Percentiles rank a stretch among this genome's conserved stretches.
Conservation (phyloP, 345 rosid genomes). For the Pelargonium nanum region DNA sequence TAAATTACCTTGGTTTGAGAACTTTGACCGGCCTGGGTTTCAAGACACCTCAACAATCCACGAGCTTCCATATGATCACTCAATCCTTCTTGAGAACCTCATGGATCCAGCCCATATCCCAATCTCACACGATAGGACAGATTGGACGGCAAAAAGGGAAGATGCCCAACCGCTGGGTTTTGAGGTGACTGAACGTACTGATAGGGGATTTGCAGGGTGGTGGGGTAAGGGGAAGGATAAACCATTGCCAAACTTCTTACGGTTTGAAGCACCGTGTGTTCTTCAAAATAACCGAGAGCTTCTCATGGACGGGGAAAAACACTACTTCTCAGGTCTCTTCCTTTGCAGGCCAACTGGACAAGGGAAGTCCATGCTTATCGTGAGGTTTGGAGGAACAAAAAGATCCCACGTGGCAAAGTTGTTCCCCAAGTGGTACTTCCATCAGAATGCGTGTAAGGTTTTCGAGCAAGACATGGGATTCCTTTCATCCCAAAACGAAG, state of each 20-base stretch:
- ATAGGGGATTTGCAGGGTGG: slow-evolving; percentile 79
- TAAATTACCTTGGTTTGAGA: slow-evolving; percentile 87
- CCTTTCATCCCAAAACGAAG: slow-evolving; percentile 77
- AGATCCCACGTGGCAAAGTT: slow-evolving; percentile 35
- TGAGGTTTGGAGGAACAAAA: slow-evolving; percentile 67
- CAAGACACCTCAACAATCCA: slow-evolving; percentile 62
- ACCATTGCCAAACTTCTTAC: slow-evolving; percentile 34
- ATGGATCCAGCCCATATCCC: slow-evolving; percentile 98
- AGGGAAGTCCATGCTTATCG: slow-evolving; percentile 93
- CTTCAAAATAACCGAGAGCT: slow-evolving; percentile 63
- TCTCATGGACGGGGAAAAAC: slow-evolving; percentile 49
- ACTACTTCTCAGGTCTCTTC: slow-evolving; percentile 65
- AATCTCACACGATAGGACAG: slow-evolving; percentile 86
- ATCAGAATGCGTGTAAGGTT: slow-evolving; percentile 75
- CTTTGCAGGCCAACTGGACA: slow-evolving; percentile 95
- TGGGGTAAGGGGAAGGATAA: slow-evolving; percentile 75
- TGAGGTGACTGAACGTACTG: slow-evolving; percentile 57
- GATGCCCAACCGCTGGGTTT: slow-evolving; percentile 76
- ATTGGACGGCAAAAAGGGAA: slow-evolving; percentile 74
- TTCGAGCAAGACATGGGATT: slow-evolving; percentile 98
- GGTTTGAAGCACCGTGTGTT: slow-evolving; percentile 78
- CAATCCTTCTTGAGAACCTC: slow-evolving; percentile 86
- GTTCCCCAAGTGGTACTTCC: slow-evolving; percentile 77
- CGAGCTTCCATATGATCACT: slow-evolving; percentile 92
- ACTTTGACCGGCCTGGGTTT: slow-evolving; percentile 68